Conservation (phyloP, 2,329 filamentous ascomycete species). For the Fusarium heterosporum region DNA sequence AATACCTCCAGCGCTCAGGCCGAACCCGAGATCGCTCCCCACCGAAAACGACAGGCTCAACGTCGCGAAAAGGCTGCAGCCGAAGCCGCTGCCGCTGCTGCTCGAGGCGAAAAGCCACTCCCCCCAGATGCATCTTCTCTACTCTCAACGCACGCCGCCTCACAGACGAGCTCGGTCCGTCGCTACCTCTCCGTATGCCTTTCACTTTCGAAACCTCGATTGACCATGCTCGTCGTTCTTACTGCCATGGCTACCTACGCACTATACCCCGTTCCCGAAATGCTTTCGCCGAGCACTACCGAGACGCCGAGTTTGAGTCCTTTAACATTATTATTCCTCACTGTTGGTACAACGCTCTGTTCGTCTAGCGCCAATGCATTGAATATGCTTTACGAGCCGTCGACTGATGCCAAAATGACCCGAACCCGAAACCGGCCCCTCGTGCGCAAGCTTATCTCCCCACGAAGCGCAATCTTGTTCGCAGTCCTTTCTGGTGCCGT, state of each 20-base stretch:
- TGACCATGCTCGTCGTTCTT: slow-evolving; percentile 90
- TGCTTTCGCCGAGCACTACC: slow-evolving; percentile 75
- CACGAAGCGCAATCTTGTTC: slow-evolving; percentile 79
- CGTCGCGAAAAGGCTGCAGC: slow-evolving; percentile 43
- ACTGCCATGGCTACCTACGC: slow-evolving; percentile 92
- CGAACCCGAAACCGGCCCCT: slow-evolving; percentile 92
- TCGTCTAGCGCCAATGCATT: slow-evolving; percentile 92
- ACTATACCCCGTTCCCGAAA: slow-evolving; percentile 89
- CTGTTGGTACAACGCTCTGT: slow-evolving; percentile 86
- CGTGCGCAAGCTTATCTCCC: slow-evolving; percentile 81
- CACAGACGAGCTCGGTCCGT: slow-evolving; percentile 64
- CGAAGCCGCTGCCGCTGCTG: slow-evolving; percentile 36
- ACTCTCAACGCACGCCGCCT: slow-evolving; percentile 64
- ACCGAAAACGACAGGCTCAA: slow-evolving; percentile 52
- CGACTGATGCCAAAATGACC: slow-evolving; percentile 91
- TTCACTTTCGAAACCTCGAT: slow-evolving; percentile 92
- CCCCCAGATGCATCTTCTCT: slow-evolving; percentile 66
- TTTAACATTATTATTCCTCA: slow-evolving; percentile 91
- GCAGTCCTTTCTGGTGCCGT: slow-evolving; percentile 76
- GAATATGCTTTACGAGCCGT: slow-evolving; percentile 96
- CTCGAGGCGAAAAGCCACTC: slow-evolving; percentile 48
- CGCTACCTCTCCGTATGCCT: slow-evolving; percentile 84
- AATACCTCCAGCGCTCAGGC: slow-evolving; percentile 39
- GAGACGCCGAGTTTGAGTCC: slow-evolving; percentile 86
- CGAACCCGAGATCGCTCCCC: slow-evolving; percentile 48